A percentile compares a stretch with the other conserved stretches of the same genome.
phyloP scores from a whole-genome alignment of 345 rosid genomes.

The Rhizophora apiculata region DNA sequence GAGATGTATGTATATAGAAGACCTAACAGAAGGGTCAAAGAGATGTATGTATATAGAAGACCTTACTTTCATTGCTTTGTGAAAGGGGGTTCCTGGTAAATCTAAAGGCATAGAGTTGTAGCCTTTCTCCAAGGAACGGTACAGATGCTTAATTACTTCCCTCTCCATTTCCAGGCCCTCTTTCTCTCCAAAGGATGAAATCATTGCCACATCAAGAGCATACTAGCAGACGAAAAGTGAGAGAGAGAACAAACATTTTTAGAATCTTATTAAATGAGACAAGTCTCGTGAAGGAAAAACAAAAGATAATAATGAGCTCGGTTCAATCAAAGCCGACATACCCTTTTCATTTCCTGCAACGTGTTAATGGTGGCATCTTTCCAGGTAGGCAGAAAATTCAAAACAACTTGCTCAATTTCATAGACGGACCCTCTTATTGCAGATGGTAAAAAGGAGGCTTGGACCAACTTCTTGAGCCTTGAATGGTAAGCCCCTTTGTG shows the following conservation, averaged over 20 bases:
- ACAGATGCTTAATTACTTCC: conserved; percentile 63
- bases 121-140: conserved; percentile 70
- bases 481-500: conserved; percentile 87
- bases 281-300: background rate
- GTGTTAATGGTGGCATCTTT: conserved; percentile 55
- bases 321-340: conserved; percentile 14
- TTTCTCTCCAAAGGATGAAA: conserved; percentile 65
- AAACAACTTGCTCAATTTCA: conserved; percentile 64
- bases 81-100: conserved; percentile 79
- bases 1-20: background rate
- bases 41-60: background rate
- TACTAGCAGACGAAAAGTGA: conserved; percentile 39
- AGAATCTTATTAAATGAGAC: no score
- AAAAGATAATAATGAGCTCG: background rate
- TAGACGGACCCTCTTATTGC: conserved; percentile 62
- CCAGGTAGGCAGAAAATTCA: conserved; percentile 56
- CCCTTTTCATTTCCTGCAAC: conserved; percentile 86
- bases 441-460: conserved; percentile 65
- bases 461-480: conserved; percentile 65
- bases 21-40: no score
- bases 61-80: conserved; percentile 71
- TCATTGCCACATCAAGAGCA: conserved; percentile 94
- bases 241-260: no score
- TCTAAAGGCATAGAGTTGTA: conserved; percentile 93
- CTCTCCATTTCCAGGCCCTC: conserved; percentile 44